A percentile compares a stretch with the other conserved stretches of the same genome.
phyloP scores from a whole-genome alignment of 495 filamentous ascomycete species.

The Lasiosphaeria ovina region DNA sequence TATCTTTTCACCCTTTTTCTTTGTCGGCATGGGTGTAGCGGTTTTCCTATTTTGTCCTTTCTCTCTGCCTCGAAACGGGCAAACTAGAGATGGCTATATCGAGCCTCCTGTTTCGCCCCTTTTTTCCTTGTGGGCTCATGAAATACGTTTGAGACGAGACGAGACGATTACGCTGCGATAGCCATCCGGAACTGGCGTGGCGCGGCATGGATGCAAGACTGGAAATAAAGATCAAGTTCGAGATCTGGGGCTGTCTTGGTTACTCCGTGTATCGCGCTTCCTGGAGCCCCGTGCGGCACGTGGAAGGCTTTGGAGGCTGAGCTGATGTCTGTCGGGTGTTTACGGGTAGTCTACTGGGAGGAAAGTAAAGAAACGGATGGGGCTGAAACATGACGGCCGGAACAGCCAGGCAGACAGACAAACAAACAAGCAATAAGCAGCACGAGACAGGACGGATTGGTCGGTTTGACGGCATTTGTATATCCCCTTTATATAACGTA shows the following conservation, averaged over 20 bases:
- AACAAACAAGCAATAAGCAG: too few species aligned
- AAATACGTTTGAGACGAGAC: neutral
- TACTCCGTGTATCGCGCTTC: too few species aligned
- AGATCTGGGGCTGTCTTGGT: neutral
- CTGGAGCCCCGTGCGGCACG: too few species aligned
- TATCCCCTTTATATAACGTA: too few species aligned
- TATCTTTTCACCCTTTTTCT: neutral
- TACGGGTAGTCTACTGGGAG: too few species aligned
- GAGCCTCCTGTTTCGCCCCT: neutral
- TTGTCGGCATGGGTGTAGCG: neutral
- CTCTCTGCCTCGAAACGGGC: neutral
- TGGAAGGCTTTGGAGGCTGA: too few species aligned
- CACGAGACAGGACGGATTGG: too few species aligned
- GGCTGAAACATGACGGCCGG: too few species aligned
- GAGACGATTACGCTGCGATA: neutral
- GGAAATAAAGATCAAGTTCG: neutral
- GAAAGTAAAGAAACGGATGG: too few species aligned
- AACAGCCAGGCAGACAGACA: too few species aligned
- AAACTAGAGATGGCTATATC: constrained; percentile 1
- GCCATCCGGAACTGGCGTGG: neutral
- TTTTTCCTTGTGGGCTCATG: neutral
- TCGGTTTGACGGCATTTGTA: too few species aligned
- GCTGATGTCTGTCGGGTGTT: too few species aligned
- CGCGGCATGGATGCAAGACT: neutral
- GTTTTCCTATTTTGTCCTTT: constrained; percentile 1